Conservation (phyloP, 2,329 filamentous ascomycete genomes). For the Emericellopsis atlantica region DNA sequence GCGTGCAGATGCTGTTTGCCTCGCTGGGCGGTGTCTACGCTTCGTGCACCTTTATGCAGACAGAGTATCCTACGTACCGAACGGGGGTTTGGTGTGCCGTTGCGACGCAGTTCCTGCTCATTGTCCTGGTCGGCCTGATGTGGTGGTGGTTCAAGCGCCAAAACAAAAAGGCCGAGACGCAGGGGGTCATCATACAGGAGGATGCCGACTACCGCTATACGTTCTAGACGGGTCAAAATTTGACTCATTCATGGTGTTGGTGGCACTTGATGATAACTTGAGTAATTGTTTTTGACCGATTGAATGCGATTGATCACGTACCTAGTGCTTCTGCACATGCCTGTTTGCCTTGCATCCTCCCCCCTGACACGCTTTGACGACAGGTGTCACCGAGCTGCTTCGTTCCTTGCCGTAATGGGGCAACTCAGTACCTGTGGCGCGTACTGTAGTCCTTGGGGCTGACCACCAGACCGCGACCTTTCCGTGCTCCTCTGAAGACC, state of each 20-base stretch:
- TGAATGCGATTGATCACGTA: no score
- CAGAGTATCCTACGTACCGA: constrained; percentile 13
- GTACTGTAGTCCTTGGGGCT: constrained; percentile 59
- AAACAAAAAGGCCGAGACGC: constrained; percentile 5
- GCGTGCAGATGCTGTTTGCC: no score
- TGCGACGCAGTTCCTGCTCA: constrained; percentile 9
- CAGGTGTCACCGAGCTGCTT: no score
- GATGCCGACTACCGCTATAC: constrained; percentile 6
- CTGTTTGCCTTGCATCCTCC: no score
- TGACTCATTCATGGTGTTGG: no score
- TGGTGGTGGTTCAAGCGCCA: constrained; percentile 5
- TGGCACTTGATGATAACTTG: no score
- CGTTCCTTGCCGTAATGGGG: no score
- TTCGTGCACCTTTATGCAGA: constrained; percentile 16
- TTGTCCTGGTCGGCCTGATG: constrained; percentile 5
- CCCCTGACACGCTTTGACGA: no score
- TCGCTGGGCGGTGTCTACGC: constrained; percentile 17
- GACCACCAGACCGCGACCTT: constrained; percentile 90
- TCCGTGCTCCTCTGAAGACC: constrained; percentile 96
- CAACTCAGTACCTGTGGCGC: constrained; percentile 1
- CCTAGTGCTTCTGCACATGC: no score
- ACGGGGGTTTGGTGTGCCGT: constrained; percentile 14
- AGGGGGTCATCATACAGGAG: constrained; percentile 6
- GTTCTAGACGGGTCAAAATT: not conserved
- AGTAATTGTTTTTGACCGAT: no score